These are phyloP conservation scores for Viola pubescens DNA, from an alignment of 441 rosid genomes.

Conservation along the genomic window DNA sequence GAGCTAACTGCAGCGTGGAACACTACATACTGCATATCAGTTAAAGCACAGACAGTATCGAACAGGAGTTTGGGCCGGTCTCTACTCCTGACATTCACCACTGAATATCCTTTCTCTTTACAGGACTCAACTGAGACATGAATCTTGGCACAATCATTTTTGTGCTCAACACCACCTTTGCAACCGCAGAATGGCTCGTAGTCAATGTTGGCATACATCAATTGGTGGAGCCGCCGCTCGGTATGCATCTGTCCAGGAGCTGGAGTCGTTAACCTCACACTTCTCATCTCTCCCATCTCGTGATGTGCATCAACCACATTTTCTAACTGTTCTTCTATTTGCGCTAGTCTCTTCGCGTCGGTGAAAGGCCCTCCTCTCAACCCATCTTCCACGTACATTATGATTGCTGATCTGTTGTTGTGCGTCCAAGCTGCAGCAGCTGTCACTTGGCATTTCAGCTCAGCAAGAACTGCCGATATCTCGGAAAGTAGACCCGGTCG, in stretches of 20 bases:
- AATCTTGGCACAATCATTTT: conserved; percentile 42
- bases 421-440: conserved; percentile 83
- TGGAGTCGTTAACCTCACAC: conserved; percentile 46
- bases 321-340: conserved; percentile 45
- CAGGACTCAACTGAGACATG: conserved; percentile 67
- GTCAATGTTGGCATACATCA: conserved; percentile 57
- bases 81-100: conserved; percentile 50
- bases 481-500: conserved; percentile 74
- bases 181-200: conserved; percentile 53
- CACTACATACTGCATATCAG: conserved; percentile 70
- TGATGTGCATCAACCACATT: conserved; percentile 63
- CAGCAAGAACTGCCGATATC: conserved; percentile 56
- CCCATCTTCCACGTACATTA: conserved; percentile 61
- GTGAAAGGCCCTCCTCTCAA: conserved; percentile 48
- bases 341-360: conserved; percentile 33
- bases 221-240: conserved; percentile 80
- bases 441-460: conserved; percentile 58
- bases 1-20: conserved; percentile 80
- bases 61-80: conserved; percentile 79
- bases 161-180: conserved; percentile 23
- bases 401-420: conserved; percentile 55
- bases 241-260: conserved; percentile 54
- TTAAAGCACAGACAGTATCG: conserved; percentile 70
- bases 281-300: conserved; percentile 39
- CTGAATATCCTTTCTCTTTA: conserved; percentile 63